These are phyloP conservation scores for Phytophthora pseudosyringae DNA, from an alignment of 352 stramenopile species.

Conservation along the genomic window DNA sequence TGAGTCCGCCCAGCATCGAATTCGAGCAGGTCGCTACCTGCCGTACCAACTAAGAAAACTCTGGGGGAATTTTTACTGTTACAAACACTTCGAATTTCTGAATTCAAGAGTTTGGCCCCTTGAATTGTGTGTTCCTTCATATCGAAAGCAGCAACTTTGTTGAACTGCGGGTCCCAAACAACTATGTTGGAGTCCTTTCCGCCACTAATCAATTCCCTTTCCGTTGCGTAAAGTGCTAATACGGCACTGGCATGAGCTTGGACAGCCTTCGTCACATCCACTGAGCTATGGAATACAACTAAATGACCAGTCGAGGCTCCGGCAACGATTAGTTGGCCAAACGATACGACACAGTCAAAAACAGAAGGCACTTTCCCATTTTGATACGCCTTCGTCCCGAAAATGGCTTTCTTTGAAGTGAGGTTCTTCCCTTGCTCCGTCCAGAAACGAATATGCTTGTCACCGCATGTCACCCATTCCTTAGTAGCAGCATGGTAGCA, in stretches of 20 bases:
- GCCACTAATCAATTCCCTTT: slow-evolving; percentile 79
- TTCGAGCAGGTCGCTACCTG: slow-evolving; percentile 89
- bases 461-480: slow-evolving; percentile 75
- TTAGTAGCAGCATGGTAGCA: slow-evolving; percentile 50
- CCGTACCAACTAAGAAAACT: slow-evolving; percentile 82
- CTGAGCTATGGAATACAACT: slow-evolving; percentile 72
- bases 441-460: slow-evolving; percentile 82
- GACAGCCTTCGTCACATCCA: slow-evolving; percentile 58
- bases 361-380: slow-evolving; percentile 49
- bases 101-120: slow-evolving; percentile 31
- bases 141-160: slow-evolving; percentile 53
- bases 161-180: slow-evolving; percentile 75
- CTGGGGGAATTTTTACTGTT: slow-evolving; percentile 33
- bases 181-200: slow-evolving; percentile 89
- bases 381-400: slow-evolving; percentile 64
- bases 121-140: slow-evolving; percentile 42
- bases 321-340: slow-evolving; percentile 51
- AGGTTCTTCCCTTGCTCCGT: slow-evolving; percentile 73
- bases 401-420: slow-evolving; percentile 76
- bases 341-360: slow-evolving; percentile 64
- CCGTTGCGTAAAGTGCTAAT: slow-evolving; percentile 53
- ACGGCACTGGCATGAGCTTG: slow-evolving; percentile 52
- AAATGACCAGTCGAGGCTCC: slow-evolving; percentile 78
- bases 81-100: slow-evolving; percentile 62
- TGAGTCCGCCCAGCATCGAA: slow-evolving; percentile 54